Base-by-base conservation (phyloP, 495 filamentous ascomycete genomes). In the Penicillium verhagenii region DNA sequence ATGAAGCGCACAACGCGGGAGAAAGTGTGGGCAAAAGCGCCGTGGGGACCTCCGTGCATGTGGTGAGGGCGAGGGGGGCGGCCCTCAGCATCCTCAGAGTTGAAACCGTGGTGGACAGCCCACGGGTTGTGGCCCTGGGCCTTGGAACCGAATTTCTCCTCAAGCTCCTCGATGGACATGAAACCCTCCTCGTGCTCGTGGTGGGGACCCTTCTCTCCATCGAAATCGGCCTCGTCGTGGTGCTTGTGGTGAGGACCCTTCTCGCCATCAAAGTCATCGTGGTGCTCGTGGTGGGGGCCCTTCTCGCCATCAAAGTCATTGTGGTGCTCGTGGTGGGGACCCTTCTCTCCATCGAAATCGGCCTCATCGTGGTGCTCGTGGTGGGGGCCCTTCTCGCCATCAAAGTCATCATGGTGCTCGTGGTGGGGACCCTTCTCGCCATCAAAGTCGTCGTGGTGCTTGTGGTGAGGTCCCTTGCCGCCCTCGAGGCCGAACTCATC, bases 1-100 rank as follows among this genome's bases (percentile, higher is more conserved):
- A 81, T 70, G 54, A 80, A 80, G 53, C 76, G 73, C n/a, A 82
- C 57, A 33, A 77, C 60, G 19, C 73, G 71, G 43, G 71, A 75
- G 35, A 78, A 65, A 23, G 75, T 69, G 44, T 66, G 77, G n/a
- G 72, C 60, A 60, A 72, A 72, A 26, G 70, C 68, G 45, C 66
- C 61, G 52, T 72, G 72, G 59, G 23, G 52, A 14, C 28, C 50
- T 45, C 58, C 62, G 45, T 65, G 64, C 42, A 44, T 45, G 50
- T 59, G 61, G 44, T 63, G 61, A 48, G 63, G 62, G 42, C 63
- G 69, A 56, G 59, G 64, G 46, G 68, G 65, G 33, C 61, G 66
- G 10, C 42, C 42, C 47, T 60, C 60, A n/a, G 54, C 58, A 33
- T 57, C 47, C 19, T 59, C 59, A 13, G 52, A 13, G 24, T 37